Evolutionary conservation across 2,329 filamentous ascomycete genomes (phyloP).

Genomic region (Hymenotorrendiella dingleyae): DNA sequence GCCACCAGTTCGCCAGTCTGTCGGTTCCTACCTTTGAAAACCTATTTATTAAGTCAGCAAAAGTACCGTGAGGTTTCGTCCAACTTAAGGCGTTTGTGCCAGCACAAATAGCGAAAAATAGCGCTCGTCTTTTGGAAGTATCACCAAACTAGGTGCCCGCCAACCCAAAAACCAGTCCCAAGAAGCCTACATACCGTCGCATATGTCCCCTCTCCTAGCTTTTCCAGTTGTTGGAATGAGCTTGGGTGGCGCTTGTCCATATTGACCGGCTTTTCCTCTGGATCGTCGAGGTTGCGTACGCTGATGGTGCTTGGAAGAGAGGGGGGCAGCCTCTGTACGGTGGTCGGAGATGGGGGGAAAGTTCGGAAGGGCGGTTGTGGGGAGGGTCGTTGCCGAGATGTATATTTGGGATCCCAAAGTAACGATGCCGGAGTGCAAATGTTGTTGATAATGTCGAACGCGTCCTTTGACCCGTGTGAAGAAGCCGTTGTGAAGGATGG

Average conservation of each 20-base stretch:
- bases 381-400: constrained; percentile 29
- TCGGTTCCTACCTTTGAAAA: constrained; percentile 96
- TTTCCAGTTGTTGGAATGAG: constrained; percentile 99
- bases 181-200: constrained; percentile 82
- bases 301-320: constrained; percentile 31
- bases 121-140: too few relatives aligned
- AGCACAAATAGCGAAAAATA: too few relatives aligned
- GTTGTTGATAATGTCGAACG: constrained; percentile 26
- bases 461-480: constrained; percentile 26
- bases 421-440: constrained; percentile 35
- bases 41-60: too few relatives aligned
- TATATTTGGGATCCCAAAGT: constrained; percentile 36
- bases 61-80: too few relatives aligned
- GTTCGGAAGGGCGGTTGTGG: constrained; percentile 23
- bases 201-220: constrained; percentile 97
- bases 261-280: constrained; percentile 16
- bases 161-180: too few relatives aligned
- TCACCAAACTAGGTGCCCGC: too few relatives aligned
- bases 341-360: constrained; percentile 28
- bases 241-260: constrained; percentile 89
- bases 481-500: constrained; percentile 28
- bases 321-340: constrained; percentile 15
- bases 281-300: constrained; percentile 27
- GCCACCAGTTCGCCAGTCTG: constrained; percentile 96
- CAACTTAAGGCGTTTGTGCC: too few relatives aligned